Evolutionary conservation across 371 early-diverging fungal genomes (phyloP).

Genomic region (Encephalitozoon cuniculi): DNA sequence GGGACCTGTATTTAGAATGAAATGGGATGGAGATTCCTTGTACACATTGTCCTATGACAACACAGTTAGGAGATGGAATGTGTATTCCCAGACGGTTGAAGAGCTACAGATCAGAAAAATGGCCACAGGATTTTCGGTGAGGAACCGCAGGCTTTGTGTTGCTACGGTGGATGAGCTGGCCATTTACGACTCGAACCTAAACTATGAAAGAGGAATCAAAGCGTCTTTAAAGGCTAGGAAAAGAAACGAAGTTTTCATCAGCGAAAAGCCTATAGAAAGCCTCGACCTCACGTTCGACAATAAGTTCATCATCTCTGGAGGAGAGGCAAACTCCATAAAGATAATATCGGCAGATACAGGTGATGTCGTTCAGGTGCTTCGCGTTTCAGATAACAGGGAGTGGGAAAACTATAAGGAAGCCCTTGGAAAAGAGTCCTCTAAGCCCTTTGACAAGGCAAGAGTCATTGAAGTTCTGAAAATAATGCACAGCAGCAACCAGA

Average conservation of each 20-base stretch:
- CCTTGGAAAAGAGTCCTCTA: conserved; percentile 16
- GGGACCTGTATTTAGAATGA: conserved; percentile 18
- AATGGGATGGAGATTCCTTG: conserved; percentile 16
- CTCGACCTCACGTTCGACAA: conserved; percentile 23
- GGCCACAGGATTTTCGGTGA: conserved; percentile 14
- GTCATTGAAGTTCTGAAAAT: conserved; percentile 41
- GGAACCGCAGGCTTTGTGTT: conserved; percentile 23
- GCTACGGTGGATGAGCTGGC: conserved; percentile 19
- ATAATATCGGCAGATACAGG: conserved; percentile 12
- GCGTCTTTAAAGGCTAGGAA: conserved; percentile 11
- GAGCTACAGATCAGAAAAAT: conserved; percentile 21
- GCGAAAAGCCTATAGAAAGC: conserved; percentile 36
- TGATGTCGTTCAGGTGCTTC: conserved; percentile 22
- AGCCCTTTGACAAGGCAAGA: conserved; percentile 31
- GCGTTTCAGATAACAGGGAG: conserved; percentile 34
- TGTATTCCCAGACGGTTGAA: neutral
- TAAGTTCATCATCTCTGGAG: conserved; percentile 35
- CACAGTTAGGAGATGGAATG: conserved; percentile 30
- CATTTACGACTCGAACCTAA: conserved; percentile 35
- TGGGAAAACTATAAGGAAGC: conserved; percentile 48
- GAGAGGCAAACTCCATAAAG: conserved; percentile 35
- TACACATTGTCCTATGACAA: conserved; percentile 36
- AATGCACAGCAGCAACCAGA: conserved; percentile 10
- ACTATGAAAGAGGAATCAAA: conserved; percentile 19
- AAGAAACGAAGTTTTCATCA: conserved; percentile 45